These are phyloP conservation scores for Colletotrichum plurivorum DNA, from an alignment of 2,329 filamentous ascomycete species.

Conservation along the genomic window DNA sequence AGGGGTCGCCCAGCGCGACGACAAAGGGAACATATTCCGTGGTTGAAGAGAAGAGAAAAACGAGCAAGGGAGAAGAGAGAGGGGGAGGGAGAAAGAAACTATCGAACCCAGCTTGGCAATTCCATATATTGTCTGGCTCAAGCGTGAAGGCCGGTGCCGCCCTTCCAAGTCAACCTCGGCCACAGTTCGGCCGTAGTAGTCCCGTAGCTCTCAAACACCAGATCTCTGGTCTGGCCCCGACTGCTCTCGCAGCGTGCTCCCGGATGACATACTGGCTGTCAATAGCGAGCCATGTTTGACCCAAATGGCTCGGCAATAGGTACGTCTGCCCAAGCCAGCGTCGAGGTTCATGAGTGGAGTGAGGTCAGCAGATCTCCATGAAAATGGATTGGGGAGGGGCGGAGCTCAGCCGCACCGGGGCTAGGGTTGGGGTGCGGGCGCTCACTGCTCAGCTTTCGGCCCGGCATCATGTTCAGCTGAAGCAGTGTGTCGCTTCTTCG, in stretches of 20 bases:
- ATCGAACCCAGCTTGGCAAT: not conserved
- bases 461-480: conserved; percentile 14
- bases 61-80: not conserved
- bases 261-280: not conserved
- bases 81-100: not conserved
- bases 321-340: conserved; percentile 11
- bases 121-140: conserved; percentile 2
- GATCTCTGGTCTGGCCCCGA: not conserved
- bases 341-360: not conserved
- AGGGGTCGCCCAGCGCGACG: not conserved
- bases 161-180: not conserved
- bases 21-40: too few species aligned
- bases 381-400: conserved; percentile 8
- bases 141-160: too few species aligned
- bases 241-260: conserved; percentile 1
- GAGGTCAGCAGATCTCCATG: conserved; percentile 6
- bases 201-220: conserved; percentile 3
- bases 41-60: too few species aligned
- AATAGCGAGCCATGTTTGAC: conserved; percentile 18
- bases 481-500: not conserved
- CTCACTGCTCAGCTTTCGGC: not conserved
- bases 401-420: conserved; percentile 31
- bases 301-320: conserved; percentile 1
- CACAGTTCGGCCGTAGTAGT: not conserved
- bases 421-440: conserved; percentile 23